Evolutionary conservation across 2,329 filamentous ascomycete species (phyloP).

Genomic region (Aspergillus cejpii): DNA sequence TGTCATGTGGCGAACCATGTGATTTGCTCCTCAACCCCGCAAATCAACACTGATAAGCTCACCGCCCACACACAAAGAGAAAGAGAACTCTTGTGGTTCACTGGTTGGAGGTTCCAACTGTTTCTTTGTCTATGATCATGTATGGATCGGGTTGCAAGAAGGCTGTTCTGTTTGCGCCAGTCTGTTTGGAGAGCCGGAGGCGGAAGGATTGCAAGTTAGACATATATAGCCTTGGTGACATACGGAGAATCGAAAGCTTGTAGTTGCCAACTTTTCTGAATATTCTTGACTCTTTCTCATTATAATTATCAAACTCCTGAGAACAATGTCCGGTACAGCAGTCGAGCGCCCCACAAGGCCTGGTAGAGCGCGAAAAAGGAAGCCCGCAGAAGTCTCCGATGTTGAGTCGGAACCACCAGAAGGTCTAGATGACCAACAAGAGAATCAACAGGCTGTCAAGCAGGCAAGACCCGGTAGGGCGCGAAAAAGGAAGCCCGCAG

Average conservation of each 20-base stretch:
- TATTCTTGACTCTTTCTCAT: not conserved
- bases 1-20: not conserved
- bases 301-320: not conserved
- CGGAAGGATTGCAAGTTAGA: not conserved
- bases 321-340: not conserved
- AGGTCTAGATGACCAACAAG: too few species aligned
- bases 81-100: not conserved
- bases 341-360: not conserved
- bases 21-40: constrained; percentile 6
- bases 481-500: too few species aligned
- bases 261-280: not conserved
- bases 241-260: not conserved
- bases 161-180: not conserved
- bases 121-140: not conserved
- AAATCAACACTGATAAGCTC: constrained; percentile 26
- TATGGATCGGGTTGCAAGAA: not conserved
- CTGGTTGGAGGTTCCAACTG: not conserved
- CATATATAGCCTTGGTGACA: not conserved
- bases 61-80: constrained; percentile 18
- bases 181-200: not conserved
- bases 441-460: too few species aligned
- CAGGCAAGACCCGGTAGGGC: not conserved
- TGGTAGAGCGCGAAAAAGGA: too few species aligned
- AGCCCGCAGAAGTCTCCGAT: too few species aligned
- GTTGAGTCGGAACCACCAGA: too few species aligned